phyloP scores from a whole-genome alignment of 805 yeast genomes.

The Ogataea chonburiensis region DNA sequence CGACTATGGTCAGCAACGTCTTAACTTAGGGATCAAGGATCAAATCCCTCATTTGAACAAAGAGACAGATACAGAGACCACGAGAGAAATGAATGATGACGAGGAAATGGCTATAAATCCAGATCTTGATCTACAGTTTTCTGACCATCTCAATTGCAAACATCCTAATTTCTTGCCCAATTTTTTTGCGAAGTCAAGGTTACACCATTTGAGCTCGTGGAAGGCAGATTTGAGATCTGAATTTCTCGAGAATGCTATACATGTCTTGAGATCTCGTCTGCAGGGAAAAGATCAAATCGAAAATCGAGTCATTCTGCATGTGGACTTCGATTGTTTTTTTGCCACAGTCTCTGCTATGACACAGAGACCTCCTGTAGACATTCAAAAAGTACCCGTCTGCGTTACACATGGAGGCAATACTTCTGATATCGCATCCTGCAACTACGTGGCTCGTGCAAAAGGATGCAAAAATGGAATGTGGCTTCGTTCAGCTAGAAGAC shows the following conservation, averaged over 20 bases:
- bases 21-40: conserved; percentile 23
- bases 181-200: conserved; percentile 77
- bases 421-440: conserved; percentile 90
- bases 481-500: conserved; percentile 60
- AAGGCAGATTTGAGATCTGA: conserved; percentile 67
- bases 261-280: conserved; percentile 16
- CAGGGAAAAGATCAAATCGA: not conserved
- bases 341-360: conserved; percentile 76
- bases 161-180: conserved; percentile 72
- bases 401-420: conserved; percentile 60
- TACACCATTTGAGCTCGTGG: conserved; percentile 89
- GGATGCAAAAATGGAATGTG: conserved; percentile 93
- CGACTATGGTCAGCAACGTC: conserved; percentile 54
- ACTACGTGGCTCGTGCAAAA: conserved; percentile 74
- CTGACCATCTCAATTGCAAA: conserved; percentile 51
- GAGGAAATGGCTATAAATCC: conserved; percentile 11
- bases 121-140: conserved; percentile 8
- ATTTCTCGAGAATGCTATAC: conserved; percentile 51
- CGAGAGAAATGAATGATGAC: conserved; percentile 10
- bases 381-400: conserved; percentile 51
- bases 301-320: conserved; percentile 55
- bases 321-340: conserved; percentile 94
- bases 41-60: no score
- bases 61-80: conserved; percentile 5
- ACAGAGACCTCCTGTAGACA: conserved; percentile 49